phyloP scores from a whole-genome alignment of 2,329 filamentous ascomycete genomes.

The Geosmithia morbida region DNA sequence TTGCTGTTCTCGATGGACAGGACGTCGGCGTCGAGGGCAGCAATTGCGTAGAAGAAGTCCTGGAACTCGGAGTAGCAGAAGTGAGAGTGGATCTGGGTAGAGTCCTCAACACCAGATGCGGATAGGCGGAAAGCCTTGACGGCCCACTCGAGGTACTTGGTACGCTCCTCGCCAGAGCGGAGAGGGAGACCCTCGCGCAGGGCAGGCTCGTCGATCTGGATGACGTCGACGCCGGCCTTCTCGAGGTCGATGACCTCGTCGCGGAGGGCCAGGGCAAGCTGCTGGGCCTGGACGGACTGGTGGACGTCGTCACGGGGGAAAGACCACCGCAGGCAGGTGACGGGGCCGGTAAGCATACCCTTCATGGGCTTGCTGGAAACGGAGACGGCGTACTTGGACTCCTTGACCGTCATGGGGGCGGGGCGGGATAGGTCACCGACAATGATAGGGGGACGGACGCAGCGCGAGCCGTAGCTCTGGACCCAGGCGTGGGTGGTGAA shows the following conservation, averaged over 20 bases:
- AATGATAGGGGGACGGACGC: slow-evolving; percentile 94
- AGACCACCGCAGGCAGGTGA: slow-evolving; percentile 98
- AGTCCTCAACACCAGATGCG: slow-evolving; percentile 83
- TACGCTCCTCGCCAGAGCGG: slow-evolving; percentile 82
- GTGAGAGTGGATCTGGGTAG: slow-evolving; percentile 98
- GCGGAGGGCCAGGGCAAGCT: slow-evolving; percentile 94
- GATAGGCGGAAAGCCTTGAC: slow-evolving; percentile 97
- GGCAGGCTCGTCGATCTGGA: slow-evolving; percentile 98
- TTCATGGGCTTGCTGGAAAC: slow-evolving; percentile 99
- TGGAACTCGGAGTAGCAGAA: slow-evolving; percentile 99
- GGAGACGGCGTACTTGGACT: slow-evolving; percentile 95
- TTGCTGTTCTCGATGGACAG: slow-evolving; percentile 99
- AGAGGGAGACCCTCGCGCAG: slow-evolving; percentile 99
- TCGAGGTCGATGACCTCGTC: slow-evolving; percentile 98
- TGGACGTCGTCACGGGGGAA: slow-evolving; percentile 99
- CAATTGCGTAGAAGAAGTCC: slow-evolving; percentile 99
- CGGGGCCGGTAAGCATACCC: slow-evolving; percentile 98
- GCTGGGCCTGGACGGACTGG: slow-evolving; percentile 97
- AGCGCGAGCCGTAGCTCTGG: slow-evolving; percentile 95
- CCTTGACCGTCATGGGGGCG: slow-evolving; percentile 97
- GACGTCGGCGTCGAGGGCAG: slow-evolving; percentile 93
- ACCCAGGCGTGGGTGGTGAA: slow-evolving; percentile 99
- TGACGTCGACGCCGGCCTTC: slow-evolving; percentile 90
- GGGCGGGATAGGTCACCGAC: slow-evolving; percentile 97
- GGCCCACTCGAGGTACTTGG: slow-evolving; percentile 93